Percentiles rank a stretch among this genome's conserved stretches.
These are phyloP conservation scores for Saururus chinensis DNA, from an alignment of 164 flowering plant species.

Conservation along the genomic window DNA sequence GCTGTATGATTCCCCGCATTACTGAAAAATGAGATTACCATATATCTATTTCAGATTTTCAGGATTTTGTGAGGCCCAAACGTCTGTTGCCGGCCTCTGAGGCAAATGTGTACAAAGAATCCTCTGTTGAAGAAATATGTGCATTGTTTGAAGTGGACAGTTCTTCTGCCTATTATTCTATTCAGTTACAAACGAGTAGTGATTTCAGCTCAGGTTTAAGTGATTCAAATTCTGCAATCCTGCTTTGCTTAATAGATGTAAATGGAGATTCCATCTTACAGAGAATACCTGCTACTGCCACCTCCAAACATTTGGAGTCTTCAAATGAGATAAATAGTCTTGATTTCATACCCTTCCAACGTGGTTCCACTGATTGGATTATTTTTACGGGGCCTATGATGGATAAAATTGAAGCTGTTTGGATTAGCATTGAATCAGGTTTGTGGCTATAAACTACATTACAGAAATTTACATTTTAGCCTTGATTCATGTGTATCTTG, in stretches of 20 bases:
- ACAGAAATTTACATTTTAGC: no score
- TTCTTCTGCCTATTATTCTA: conserved; percentile 30
- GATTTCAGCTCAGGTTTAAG: conserved; percentile 50
- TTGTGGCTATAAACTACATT: background rate
- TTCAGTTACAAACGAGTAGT: conserved; percentile 52
- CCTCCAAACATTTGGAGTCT: conserved; percentile 6
- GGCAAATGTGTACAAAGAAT: conserved; percentile 23
- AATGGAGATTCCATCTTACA: conserved; percentile 65
- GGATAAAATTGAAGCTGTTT: conserved; percentile 51
- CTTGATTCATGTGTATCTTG: background rate
- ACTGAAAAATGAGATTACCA: background rate
- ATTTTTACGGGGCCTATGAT: conserved; percentile 55
- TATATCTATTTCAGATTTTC: conserved; percentile 45
- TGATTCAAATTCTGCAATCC: conserved; percentile 49
- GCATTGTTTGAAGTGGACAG: conserved; percentile 12
- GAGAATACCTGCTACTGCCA: conserved; percentile 37
- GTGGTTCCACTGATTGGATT: conserved; percentile 62
- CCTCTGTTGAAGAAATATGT: conserved; percentile 18
- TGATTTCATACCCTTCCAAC: conserved; percentile 42
- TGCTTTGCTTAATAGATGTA: conserved; percentile 65
- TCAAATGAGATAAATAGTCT: conserved; percentile 11
- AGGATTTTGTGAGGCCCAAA: conserved; percentile 53
- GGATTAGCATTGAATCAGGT: conserved; percentile 89
- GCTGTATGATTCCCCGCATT: background rate
- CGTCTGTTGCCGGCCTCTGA: conserved; percentile 57